Percentiles rank a stretch among this genome's conserved stretches.
Evolutionary conservation across 2,329 filamentous ascomycete genomes (phyloP).

Genomic region (Ophiostoma quercus): DNA sequence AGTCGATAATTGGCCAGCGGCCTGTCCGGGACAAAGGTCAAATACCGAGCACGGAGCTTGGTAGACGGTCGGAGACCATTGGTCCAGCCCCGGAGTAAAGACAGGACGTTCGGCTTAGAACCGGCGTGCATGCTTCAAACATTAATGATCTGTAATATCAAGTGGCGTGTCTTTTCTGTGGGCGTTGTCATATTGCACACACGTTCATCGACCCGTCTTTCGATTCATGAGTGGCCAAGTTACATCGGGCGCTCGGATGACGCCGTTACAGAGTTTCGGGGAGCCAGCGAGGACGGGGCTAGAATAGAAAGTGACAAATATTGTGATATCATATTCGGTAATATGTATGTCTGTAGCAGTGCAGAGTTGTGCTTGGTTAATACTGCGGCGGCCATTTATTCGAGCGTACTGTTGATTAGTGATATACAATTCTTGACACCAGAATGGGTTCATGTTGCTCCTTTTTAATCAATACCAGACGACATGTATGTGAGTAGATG

Average conservation of each 20-base stretch:
- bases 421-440: background rate
- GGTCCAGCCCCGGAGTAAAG: background rate
- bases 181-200: conserved; percentile 3
- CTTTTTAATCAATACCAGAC: background rate
- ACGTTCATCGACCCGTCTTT: background rate
- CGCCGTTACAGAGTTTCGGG: conserved; percentile 5
- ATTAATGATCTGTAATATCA: background rate
- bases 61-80: background rate
- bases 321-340: background rate
- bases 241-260: conserved; percentile 19
- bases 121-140: background rate
- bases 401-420: background rate
- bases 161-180: conserved; percentile 12
- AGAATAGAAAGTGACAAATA: background rate
- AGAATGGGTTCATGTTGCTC: background rate
- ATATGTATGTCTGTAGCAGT: background rate
- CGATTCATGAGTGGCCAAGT: background rate
- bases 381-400: background rate
- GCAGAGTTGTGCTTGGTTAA: background rate
- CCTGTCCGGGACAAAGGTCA: background rate
- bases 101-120: background rate
- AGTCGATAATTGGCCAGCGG: background rate
- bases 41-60: conserved; percentile 1
- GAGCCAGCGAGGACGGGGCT: background rate
- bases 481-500: background rate